Evolutionary conservation across 1,139 yeast species (phyloP), one percentile per base, ranked within the genome.

Genomic region (Suhomyces guaymorum): DNA sequence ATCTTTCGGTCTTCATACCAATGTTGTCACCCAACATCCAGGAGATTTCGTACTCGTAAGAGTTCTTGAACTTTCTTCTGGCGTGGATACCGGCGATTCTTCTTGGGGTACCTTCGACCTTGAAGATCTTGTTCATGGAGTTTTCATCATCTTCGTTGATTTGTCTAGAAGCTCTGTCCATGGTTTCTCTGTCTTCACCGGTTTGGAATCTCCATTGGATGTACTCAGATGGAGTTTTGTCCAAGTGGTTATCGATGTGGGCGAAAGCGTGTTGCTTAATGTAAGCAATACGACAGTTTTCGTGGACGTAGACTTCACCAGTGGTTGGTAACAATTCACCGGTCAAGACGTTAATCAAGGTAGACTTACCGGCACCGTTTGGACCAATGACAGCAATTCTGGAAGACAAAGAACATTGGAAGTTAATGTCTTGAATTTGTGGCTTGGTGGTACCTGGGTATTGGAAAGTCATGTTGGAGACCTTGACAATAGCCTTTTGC

Each of bases 191-290:
- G 75, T 92, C 98, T 79, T 92, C 98, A 88, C 98, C 98, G 66
- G 98, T 92, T 80, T 92, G 98, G 97, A 90, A 92, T 82, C 98
- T 90, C 98, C 98, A 92, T 80, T 92, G 98, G 58, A 92, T 92
- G 78, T 92, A 92, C 79, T 92, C 98, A 63, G 97, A 89, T 65
- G 98, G 98, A 64, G 98, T 92, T 82, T 86, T 86, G 82, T 92
- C 98, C 73, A 90, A 82, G 70, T 92, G 98, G 71, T 87, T 81
- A 75, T 92, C 98, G 66, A 92, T 89, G 73, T 92, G 98, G 49
- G 97, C 97, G 67, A 92, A 92, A 70, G 98, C 98, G 73, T 92
- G 97, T 79, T 92, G 98, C 79, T 92, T 92, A 62, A 92, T 90
- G 90, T 92, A 92, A 62, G 97, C 97, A 61, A 92, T 92, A 83